Conservation (phyloP, 2,329 filamentous ascomycete species). For the Fusarium sp. region DNA sequence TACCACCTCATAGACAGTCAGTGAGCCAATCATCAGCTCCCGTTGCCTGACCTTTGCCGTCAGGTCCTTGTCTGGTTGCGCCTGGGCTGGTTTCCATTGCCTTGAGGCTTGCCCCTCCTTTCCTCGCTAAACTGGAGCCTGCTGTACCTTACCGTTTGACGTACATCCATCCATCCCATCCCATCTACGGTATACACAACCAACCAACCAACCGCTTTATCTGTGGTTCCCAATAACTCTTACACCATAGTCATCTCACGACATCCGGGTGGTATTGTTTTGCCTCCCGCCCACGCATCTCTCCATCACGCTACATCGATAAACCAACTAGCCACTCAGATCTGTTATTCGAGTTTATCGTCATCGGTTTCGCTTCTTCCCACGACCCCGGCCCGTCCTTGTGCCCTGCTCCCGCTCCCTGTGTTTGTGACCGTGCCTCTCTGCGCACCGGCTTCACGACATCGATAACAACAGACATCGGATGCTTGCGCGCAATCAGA, state of each 20-base stretch:
- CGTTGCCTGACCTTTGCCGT: slow-evolving; percentile 6
- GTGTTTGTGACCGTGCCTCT: slow-evolving; percentile 27
- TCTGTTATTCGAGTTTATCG: slow-evolving; percentile 2
- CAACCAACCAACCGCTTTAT: slow-evolving; percentile 13
- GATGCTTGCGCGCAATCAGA: slow-evolving; percentile 25
- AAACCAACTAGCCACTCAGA: slow-evolving; percentile 14
- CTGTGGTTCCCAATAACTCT: slow-evolving; percentile 12
- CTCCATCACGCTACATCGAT: slow-evolving; percentile 5
- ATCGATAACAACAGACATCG: slow-evolving; percentile 19
- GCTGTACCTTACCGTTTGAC: slow-evolving; percentile 18
- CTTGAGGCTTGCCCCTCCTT: slow-evolving; percentile 42
- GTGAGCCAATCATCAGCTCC: slow-evolving; percentile 24
- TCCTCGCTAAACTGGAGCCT: slow-evolving; percentile 19
- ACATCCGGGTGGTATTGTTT: slow-evolving; percentile 10
- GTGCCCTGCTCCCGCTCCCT: slow-evolving; percentile 19
- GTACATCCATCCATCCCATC: slow-evolving; percentile 12
- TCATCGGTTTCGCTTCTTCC: slow-evolving; percentile 12
- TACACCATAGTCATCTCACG: slow-evolving; percentile 25
- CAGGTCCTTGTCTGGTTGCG: slow-evolving; percentile 26
- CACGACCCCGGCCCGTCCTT: slow-evolving; percentile 19
- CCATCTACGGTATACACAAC: slow-evolving; percentile 16
- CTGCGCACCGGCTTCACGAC: slow-evolving; percentile 34
- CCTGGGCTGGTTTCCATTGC: background rate
- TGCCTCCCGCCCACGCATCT: slow-evolving; percentile 5
- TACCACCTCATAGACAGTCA: background rate